phyloP scores from a whole-genome alignment of 2,329 filamentous ascomycete species.

The Fusarium robinianum region DNA sequence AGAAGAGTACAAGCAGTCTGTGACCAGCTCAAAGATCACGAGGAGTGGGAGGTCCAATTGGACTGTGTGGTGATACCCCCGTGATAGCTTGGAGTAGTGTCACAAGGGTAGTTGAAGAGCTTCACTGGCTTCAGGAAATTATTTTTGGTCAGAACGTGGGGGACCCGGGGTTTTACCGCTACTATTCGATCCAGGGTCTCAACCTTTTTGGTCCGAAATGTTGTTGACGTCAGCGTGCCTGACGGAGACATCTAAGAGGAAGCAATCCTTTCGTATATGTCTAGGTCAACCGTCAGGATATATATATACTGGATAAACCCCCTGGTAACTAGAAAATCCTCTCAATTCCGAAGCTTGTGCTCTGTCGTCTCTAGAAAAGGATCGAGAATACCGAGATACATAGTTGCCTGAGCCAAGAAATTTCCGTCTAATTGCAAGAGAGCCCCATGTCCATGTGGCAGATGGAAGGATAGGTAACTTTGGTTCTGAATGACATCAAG shows the following conservation, averaged over 20 bases:
- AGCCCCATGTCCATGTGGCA: no score
- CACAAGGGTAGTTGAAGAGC: conserved; percentile 20
- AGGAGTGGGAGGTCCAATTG: conserved; percentile 20
- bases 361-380: no score
- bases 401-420: no score
- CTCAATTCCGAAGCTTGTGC: no score
- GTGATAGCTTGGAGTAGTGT: conserved; percentile 23
- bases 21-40: conserved; percentile 13
- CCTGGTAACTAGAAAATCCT: no score
- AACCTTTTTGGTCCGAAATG: no score
- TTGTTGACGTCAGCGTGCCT: conserved; percentile 26
- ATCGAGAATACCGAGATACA: no score
- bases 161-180: conserved; percentile 27
- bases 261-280: neutral
- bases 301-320: no score
- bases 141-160: conserved; percentile 30
- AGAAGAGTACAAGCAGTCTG: neutral
- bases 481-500: no score
- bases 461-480: no score
- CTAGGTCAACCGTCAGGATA: no score
- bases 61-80: conserved; percentile 20
- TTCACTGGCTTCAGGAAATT: conserved; percentile 18
- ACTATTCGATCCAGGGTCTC: conserved; percentile 24
- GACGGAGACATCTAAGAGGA: neutral
- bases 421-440: no score